A percentile compares a stretch with the other conserved stretches of the same genome.
Conservation (phyloP, 2,329 filamentous ascomycete species). For the Hypocreales sp. region DNA sequence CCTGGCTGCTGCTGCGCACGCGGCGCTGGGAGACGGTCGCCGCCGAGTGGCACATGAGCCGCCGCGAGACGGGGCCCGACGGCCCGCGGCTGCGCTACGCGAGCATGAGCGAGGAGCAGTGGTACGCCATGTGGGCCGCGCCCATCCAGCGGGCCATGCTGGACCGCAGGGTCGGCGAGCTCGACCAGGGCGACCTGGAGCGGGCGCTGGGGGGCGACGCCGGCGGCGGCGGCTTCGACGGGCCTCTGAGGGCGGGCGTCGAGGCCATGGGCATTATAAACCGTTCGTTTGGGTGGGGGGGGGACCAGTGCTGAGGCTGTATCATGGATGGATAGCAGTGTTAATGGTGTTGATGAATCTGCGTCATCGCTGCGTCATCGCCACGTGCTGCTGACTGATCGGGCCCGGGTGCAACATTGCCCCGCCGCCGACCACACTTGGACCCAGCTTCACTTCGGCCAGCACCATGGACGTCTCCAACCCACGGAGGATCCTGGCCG, state of each 20-base stretch:
- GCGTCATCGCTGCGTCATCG: too few relatives aligned
- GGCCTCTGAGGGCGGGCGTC: conserved; percentile 31
- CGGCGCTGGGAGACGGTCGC: conserved; percentile 49
- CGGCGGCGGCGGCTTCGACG: conserved; percentile 24
- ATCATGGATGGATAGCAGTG: too few relatives aligned
- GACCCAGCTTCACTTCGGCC: neutral
- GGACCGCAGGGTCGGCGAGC: conserved; percentile 35
- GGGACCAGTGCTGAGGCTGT: conserved; percentile 5
- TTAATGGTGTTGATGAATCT: too few relatives aligned
- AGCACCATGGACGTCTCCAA: conserved; percentile 25
- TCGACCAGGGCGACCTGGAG: conserved; percentile 42
- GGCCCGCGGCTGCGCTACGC: conserved; percentile 28
- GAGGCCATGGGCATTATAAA: conserved; percentile 36
- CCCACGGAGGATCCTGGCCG: conserved; percentile 41
- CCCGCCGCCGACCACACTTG: too few relatives aligned
- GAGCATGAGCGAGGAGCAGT: conserved; percentile 36
- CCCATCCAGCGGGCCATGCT: conserved; percentile 44
- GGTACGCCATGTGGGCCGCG: conserved; percentile 46
- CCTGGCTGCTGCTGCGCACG: conserved; percentile 51
- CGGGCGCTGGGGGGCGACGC: conserved; percentile 12
- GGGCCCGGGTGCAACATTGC: too few relatives aligned
- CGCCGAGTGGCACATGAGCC: conserved; percentile 36
- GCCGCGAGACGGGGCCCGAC: conserved; percentile 11
- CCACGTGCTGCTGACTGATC: too few relatives aligned
- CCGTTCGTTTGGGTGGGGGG: conserved; percentile 37